A percentile compares a stretch with the other conserved stretches of the same genome.
These are phyloP conservation scores for Cetradonia linearis DNA, from an alignment of 495 filamentous ascomycete genomes.

Conservation along the genomic window DNA sequence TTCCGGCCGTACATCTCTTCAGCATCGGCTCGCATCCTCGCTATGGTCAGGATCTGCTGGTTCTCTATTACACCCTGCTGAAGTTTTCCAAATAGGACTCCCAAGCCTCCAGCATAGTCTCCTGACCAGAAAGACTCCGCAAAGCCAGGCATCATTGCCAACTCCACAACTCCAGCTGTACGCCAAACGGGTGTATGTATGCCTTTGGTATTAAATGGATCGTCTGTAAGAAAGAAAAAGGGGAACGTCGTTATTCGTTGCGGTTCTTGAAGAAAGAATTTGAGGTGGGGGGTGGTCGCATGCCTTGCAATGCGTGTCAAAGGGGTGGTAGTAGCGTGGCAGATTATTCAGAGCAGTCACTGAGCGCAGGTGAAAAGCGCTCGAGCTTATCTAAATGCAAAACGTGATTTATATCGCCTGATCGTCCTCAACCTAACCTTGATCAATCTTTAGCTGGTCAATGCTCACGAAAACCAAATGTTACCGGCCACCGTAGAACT, in stretches of 20 bases:
- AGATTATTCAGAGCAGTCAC: neutral
- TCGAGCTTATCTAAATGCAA: neutral
- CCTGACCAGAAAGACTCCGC: conserved; percentile 92
- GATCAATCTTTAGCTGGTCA: neutral
- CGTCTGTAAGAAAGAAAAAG: no score
- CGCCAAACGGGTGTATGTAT: no score
- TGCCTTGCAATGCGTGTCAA: neutral
- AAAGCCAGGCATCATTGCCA: conserved; percentile 63
- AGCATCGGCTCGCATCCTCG: conserved; percentile 89
- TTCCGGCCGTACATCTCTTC: conserved; percentile 80
- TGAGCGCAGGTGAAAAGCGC: neutral
- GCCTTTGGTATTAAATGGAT: neutral
- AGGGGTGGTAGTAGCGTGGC: neutral
- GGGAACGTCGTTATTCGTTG: neutral
- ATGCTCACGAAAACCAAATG: neutral
- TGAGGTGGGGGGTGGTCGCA: neutral
- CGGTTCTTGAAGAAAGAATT: neutral
- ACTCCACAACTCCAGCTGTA: neutral
- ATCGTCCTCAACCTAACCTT: neutral
- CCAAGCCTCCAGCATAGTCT: conserved; percentile 88
- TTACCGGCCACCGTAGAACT: conserved; percentile 9
- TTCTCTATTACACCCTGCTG: conserved; percentile 95
- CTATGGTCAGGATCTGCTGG: conserved; percentile 81
- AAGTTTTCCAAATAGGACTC: conserved; percentile 92
- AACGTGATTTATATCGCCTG: neutral